A percentile compares a stretch with the other conserved stretches of the same genome.
Conservation (phyloP, 106 monocot species). For the Agapanthus africanus region DNA sequence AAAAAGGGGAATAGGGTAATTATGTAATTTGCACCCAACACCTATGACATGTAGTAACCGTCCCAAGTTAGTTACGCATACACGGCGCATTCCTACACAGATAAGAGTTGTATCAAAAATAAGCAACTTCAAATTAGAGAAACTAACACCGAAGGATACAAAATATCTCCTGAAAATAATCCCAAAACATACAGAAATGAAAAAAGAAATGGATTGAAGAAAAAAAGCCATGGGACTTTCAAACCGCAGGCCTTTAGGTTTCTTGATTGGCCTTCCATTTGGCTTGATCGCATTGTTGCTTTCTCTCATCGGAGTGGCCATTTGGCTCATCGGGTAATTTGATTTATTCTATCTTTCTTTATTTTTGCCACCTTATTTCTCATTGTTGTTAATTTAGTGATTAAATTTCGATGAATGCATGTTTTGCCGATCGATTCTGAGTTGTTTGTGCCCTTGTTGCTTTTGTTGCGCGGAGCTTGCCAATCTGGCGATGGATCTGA, state of each 20-base stretch:
- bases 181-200: too few relatives aligned
- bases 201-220: background rate
- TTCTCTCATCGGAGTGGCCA: conserved; percentile 41
- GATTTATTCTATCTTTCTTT: background rate
- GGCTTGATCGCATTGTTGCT: conserved; percentile 48
- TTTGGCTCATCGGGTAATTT: conserved; percentile 51
- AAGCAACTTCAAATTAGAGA: too few relatives aligned
- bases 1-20: too few relatives aligned
- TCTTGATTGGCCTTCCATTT: conserved; percentile 67
- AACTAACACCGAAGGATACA: too few relatives aligned
- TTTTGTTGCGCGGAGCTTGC: conserved; percentile 38
- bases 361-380: background rate
- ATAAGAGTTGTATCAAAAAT: too few relatives aligned
- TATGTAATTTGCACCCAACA: too few relatives aligned
- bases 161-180: too few relatives aligned
- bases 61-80: too few relatives aligned
- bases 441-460: conserved; percentile 75
- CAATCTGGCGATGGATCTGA: conserved; percentile 46
- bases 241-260: conserved; percentile 57
- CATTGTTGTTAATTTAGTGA: too few relatives aligned
- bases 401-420: background rate
- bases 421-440: conserved; percentile 49
- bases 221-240: conserved; percentile 5
- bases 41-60: too few relatives aligned
- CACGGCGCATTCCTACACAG: too few relatives aligned